Base-by-base conservation (phyloP, 345 rosid species). In the Bretschneidera sinensis region DNA sequence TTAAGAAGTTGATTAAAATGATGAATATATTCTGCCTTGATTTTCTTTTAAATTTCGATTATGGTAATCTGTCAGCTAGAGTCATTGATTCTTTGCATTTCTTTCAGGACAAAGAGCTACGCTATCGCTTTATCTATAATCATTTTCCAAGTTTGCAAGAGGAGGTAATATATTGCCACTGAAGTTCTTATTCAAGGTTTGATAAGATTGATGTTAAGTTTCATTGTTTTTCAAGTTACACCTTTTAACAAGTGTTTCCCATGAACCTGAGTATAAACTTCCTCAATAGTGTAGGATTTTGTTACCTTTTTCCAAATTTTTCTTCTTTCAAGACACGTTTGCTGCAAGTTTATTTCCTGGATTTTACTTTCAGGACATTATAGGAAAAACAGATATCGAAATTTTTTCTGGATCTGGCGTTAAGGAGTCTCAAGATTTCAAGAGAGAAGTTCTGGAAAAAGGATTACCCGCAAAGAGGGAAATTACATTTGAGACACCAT, bases 391-490 rank as follows among this genome's bases (percentile, higher is more conserved):
- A 50, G 98, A 92, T 22, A 64, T 85, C 31, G 98, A 92, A 76
- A 92, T 92, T 49, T 92, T 92, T 67, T 55, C 84, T 4, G 98
- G 98, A 57, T 67, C 85, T 64, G 98, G 98, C 28, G 98, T 89
- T 6, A 89, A 81, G 81, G 98, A 92, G 54, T 87, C 95, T 67
- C 87, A 92, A 71, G 98, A 92, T 52, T 92, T 92, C 75, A 92
- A 92, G 73, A 74, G 82, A 64, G 98, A 92, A 71, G 98, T 92
- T 66, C 60, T 92, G 69, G 96, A 89, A 65, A 92, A 79, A 71
- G 95, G 97, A 39, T 55, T 79, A 60, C 89, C 98, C 57, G 91
- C 98, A 53, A 92, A 92, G 79, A 76, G 98, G 63, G 98, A 92
- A 79, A 84, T 92, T 28, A 87, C 92, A 17, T 92, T 92, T 7